A percentile compares a stretch with the other conserved stretches of the same genome.
phyloP scores from a whole-genome alignment of 345 rosid species.

The Schrenkiella parvula region DNA sequence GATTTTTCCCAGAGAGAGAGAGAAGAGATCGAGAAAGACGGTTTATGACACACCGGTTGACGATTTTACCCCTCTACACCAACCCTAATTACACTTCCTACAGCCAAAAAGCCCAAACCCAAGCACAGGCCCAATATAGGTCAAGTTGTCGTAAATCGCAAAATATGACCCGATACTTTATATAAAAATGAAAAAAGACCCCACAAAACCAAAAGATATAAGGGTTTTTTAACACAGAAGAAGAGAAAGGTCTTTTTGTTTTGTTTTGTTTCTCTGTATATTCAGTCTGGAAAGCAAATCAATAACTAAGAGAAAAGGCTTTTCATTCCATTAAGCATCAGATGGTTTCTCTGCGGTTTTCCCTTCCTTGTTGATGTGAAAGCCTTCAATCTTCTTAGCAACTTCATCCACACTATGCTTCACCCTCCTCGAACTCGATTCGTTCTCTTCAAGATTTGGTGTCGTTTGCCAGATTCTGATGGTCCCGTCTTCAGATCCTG shows the following conservation, averaged over 20 bases:
- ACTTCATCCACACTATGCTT: conserved; percentile 46
- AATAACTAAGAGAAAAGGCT: background rate
- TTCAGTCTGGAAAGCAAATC: conserved; percentile 1
- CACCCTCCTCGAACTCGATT: conserved; percentile 34
- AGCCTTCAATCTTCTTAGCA: conserved; percentile 40
- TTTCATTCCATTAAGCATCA: conserved; percentile 1
- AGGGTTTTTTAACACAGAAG: background rate
- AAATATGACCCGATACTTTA: background rate
- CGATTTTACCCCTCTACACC: conserved; percentile 14
- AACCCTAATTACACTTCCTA: conserved; percentile 9
- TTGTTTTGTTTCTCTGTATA: background rate
- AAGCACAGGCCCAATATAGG: background rate
- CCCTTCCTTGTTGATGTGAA: conserved; percentile 44
- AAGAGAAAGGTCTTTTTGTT: background rate
- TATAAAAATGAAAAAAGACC: background rate
- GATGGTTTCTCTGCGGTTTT: conserved; percentile 32
- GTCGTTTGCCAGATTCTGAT: conserved; percentile 61
- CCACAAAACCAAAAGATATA: background rate
- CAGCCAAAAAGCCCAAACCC: conserved; percentile 27
- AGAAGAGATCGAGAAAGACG: background rate
- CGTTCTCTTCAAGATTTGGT: conserved; percentile 38
- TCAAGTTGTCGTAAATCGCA: background rate
- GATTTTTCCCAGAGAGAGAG: background rate
- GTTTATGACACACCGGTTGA: background rate
- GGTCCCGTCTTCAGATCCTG: conserved; percentile 97